Conservation (phyloP, 371 early-diverging fungal species). For the Rhizopus stolonifer region DNA sequence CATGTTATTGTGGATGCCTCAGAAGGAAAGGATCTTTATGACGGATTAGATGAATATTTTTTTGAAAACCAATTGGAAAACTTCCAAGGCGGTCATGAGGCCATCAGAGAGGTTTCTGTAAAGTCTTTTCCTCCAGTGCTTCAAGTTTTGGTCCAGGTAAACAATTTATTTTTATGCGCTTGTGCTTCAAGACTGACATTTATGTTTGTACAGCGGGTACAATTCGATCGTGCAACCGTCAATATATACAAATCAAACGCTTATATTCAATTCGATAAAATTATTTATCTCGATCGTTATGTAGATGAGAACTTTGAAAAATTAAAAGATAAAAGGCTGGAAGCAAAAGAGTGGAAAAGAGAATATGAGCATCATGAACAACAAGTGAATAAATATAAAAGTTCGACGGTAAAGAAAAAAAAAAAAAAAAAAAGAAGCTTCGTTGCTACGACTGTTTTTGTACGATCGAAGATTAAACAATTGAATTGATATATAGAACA, state of each 20-base stretch:
- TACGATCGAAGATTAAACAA: not conserved
- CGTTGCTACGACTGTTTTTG: not conserved
- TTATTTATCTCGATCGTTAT: slow-evolving; percentile 62
- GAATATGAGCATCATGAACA: slow-evolving; percentile 28
- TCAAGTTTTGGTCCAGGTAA: slow-evolving; percentile 62
- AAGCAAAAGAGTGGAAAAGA: slow-evolving; percentile 36
- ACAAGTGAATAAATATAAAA: slow-evolving; percentile 29
- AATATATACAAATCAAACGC: slow-evolving; percentile 67
- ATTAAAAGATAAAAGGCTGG: slow-evolving; percentile 29
- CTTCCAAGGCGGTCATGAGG: slow-evolving; percentile 54
- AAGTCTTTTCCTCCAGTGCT: slow-evolving; percentile 60
- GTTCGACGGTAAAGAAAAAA: slow-evolving; percentile 27
- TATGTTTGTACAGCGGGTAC: slow-evolving; percentile 50
- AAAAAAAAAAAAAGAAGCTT: not conserved
- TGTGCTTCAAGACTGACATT: not conserved
- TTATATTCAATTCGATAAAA: slow-evolving; percentile 54
- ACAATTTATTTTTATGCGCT: not conserved
- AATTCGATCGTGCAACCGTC: slow-evolving; percentile 62
- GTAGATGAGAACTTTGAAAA: slow-evolving; percentile 38
- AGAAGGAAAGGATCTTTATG: slow-evolving; percentile 57
- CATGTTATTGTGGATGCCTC: slow-evolving; percentile 65
- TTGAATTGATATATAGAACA: slow-evolving; percentile 19
- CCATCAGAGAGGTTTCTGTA: slow-evolving; percentile 53
- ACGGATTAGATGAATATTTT: slow-evolving; percentile 66
- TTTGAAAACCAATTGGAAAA: slow-evolving; percentile 47